Conservation (phyloP, 768 basidiomycete genomes). For the Mycena chlorophos region DNA sequence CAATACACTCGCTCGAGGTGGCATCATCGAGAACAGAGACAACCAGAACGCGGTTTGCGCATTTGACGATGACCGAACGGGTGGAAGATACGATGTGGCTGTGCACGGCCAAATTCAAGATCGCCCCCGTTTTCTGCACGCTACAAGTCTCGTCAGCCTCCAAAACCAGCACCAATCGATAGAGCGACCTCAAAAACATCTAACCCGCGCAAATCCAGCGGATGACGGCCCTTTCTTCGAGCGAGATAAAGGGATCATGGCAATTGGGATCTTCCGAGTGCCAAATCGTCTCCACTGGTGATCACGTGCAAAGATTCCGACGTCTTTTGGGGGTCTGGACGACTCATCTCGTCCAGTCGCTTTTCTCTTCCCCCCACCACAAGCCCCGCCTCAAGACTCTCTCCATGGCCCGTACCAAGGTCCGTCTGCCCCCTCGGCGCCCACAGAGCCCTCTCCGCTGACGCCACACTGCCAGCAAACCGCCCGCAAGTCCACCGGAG, state of each 20-base stretch:
- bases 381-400: conserved; percentile 21
- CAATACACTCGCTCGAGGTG: no score
- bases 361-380: conserved; percentile 16
- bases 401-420: conserved; percentile 89
- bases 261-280: conserved; percentile 18
- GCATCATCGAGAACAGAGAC: no score
- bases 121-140: no score
- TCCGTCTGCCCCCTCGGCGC: conserved; percentile 29
- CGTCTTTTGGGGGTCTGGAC: conserved; percentile 39
- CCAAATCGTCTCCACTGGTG: conserved; percentile 32
- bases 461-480: conserved; percentile 72
- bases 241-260: conserved; percentile 11
- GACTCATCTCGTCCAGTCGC: conserved; percentile 25
- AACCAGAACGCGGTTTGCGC: no score
- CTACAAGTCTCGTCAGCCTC: no score
- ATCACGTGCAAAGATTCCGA: conserved; percentile 44
- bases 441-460: conserved; percentile 23
- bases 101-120: no score
- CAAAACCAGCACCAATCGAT: background rate
- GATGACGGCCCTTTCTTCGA: background rate
- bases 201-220: background rate
- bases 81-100: no score
- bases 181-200: background rate
- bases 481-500: conserved; percentile 98
- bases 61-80: no score